Evolutionary conservation across 1,284 basidiomycete genomes (phyloP), one percentile per base, ranked within the genome.

Genomic region (Leccinum griseonigrum): DNA sequence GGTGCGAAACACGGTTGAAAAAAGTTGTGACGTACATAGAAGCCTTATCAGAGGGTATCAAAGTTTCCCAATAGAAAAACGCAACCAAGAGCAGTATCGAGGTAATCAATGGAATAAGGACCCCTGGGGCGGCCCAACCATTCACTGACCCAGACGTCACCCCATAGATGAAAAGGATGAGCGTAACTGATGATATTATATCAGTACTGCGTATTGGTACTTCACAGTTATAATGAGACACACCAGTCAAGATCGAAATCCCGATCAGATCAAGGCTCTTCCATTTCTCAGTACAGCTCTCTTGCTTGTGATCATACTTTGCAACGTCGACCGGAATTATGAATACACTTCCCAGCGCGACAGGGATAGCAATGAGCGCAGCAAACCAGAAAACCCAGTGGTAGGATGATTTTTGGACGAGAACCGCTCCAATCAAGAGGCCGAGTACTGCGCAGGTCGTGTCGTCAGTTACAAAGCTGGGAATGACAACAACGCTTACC

Each of bases 361-460:
- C 71, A 14, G 77, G 74, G 48, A 79, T 62, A 51, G 75, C 73
- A 28, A 81, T 65, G 6, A 80, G 64, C 1, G 79, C 73, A 40
- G 76, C 71, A 63, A 79, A 76, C 77, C 77, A 82, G 65, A 82
- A 83, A 7, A 81, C 71, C 81, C 81, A 82, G 28, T 68, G 70
- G 68, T 77, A 82, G 14, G 75, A 77, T 4, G 76, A 74, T 43
- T 73, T 79, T 62, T 79, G 69, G 5, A 75, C 71, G 16, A 79
- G 69, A 14, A 73, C 36, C 71, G 3, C 82, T 76, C 16, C 82
- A 80, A 29, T 71, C 52, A 48, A 26, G 5, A 48, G 31, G 9
- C 76, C 76, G n/a, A 76, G 63, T 7, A 77, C 75, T 78, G 46
- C 6, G 6, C 3, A n/a, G 13, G 16, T 48, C 38, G 57, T 16